phyloP scores from a whole-genome alignment of 306 rosid genomes.

The Pyrus pyrifolia region DNA sequence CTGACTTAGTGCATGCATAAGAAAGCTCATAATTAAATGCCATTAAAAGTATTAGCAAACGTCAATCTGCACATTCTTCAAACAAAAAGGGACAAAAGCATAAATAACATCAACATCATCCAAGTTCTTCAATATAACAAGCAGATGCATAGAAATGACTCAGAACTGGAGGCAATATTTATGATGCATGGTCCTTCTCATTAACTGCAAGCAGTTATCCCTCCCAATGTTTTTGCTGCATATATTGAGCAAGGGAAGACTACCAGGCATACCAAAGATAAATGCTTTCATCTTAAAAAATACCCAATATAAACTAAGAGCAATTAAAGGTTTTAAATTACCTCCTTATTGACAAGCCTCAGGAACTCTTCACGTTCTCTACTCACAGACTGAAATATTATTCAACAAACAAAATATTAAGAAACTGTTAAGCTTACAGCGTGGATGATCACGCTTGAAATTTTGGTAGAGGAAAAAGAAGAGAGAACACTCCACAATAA shows the following conservation, averaged over 20 bases:
- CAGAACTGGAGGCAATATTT: not conserved
- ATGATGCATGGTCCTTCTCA: not conserved
- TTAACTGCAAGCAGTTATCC: not conserved
- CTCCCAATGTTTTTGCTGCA: not conserved
- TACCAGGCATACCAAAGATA: not conserved
- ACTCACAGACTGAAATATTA: constrained; percentile 75
- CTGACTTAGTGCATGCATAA: not conserved
- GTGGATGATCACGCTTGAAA: not conserved
- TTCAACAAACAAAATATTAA: constrained; percentile 2
- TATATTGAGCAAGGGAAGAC: not conserved
- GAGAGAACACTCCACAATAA: not conserved
- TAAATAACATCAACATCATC: not conserved
- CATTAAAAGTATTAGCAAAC: not conserved
- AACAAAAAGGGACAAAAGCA: not conserved
- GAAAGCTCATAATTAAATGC: not conserved
- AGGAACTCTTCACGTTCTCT: constrained; percentile 93
- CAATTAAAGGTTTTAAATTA: constrained; percentile 14
- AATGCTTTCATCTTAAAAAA: not conserved
- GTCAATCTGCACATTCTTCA: not conserved
- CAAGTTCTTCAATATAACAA: not conserved
- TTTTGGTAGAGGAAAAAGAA: not conserved
- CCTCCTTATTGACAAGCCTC: constrained; percentile 91
- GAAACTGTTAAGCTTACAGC: not conserved
- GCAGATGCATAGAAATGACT: not conserved
- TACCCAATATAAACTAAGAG: not conserved